phyloP scores from a whole-genome alignment of 768 basidiomycete species.

The Pulveroboletus frians region DNA sequence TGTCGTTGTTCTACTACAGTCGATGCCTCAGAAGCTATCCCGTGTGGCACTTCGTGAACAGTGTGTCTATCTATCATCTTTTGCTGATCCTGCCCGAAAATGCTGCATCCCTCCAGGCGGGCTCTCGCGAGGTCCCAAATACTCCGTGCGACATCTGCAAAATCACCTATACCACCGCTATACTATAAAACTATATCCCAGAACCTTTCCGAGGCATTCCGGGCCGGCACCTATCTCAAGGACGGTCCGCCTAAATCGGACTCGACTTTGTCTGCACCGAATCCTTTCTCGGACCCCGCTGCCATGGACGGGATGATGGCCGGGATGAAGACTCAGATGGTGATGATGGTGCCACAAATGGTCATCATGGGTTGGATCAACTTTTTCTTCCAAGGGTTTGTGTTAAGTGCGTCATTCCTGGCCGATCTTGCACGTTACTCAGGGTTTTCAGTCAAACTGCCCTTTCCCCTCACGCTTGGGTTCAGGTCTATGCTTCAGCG shows the following conservation, averaged over 20 bases:
- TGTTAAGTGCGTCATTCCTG: slow-evolving; percentile 69
- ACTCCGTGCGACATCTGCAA: slow-evolving; percentile 72
- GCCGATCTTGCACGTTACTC: not conserved
- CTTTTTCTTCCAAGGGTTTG: slow-evolving; percentile 98
- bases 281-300: slow-evolving; percentile 83
- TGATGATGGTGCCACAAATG: slow-evolving; percentile 99
- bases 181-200: slow-evolving; percentile 74
- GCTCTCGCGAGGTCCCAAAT: slow-evolving; percentile 80
- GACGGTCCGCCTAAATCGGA: slow-evolving; percentile 70
- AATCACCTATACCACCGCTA: slow-evolving; percentile 72
- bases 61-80: slow-evolving; percentile 44
- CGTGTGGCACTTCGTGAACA: slow-evolving; percentile 86
- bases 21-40: slow-evolving; percentile 74
- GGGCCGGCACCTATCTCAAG: slow-evolving; percentile 78
- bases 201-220: slow-evolving; percentile 66
- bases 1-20: slow-evolving; percentile 80
- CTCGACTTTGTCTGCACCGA: slow-evolving; percentile 55
- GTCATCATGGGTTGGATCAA: slow-evolving; percentile 99
- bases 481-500: slow-evolving; percentile 98
- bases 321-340: slow-evolving; percentile 98
- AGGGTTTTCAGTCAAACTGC: slow-evolving; percentile 71
- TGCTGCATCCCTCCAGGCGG: slow-evolving; percentile 41
- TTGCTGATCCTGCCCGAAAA: not conserved
- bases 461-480: slow-evolving; percentile 92
- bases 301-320: slow-evolving; percentile 99